These are phyloP conservation scores for Candida tallmaniae DNA, from an alignment of 805 yeast genomes.

Conservation along the genomic window DNA sequence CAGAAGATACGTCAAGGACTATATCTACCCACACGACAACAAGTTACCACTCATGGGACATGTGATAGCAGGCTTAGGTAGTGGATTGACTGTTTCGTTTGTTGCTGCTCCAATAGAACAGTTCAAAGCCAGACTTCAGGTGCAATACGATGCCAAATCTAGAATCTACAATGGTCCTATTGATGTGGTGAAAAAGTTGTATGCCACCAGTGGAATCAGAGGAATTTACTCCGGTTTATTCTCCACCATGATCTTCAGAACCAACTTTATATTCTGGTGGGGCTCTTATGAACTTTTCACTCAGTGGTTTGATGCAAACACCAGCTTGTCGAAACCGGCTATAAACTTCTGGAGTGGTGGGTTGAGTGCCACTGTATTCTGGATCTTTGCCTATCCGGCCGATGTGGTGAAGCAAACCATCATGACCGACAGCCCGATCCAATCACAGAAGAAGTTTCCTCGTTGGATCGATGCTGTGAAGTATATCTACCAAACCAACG, in stretches of 20 bases:
- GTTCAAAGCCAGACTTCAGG: constrained; percentile 83
- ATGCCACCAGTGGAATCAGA: constrained; percentile 56
- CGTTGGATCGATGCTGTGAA: constrained; percentile 69
- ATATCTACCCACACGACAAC: constrained; percentile 54
- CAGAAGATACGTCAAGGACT: constrained; percentile 59
- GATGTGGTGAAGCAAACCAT: constrained; percentile 86
- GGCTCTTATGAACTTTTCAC: constrained; percentile 84
- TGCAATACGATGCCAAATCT: constrained; percentile 77
- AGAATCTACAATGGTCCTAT: constrained; percentile 73
- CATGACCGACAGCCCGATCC: constrained; percentile 67
- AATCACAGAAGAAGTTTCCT: constrained; percentile 61
- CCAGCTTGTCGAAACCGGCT: constrained; percentile 61
- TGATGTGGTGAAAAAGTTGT: constrained; percentile 61
- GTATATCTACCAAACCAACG: constrained; percentile 59
- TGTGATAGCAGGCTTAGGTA: constrained; percentile 70
- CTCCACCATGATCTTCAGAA: constrained; percentile 84
- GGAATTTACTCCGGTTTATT: constrained; percentile 78
- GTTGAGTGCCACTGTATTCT: constrained; percentile 76
- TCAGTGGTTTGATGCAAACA: constrained; percentile 58
- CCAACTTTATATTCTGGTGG: constrained; percentile 91
- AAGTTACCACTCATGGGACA: constrained; percentile 74
- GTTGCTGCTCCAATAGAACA: constrained; percentile 96
- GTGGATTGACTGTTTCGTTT: constrained; percentile 89
- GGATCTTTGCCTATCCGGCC: constrained; percentile 86
- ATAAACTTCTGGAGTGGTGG: constrained; percentile 94